A percentile compares a stretch with the other conserved stretches of the same genome.
phyloP scores from a whole-genome alignment of 257 asterid species.

The Solanum stenotomum region DNA sequence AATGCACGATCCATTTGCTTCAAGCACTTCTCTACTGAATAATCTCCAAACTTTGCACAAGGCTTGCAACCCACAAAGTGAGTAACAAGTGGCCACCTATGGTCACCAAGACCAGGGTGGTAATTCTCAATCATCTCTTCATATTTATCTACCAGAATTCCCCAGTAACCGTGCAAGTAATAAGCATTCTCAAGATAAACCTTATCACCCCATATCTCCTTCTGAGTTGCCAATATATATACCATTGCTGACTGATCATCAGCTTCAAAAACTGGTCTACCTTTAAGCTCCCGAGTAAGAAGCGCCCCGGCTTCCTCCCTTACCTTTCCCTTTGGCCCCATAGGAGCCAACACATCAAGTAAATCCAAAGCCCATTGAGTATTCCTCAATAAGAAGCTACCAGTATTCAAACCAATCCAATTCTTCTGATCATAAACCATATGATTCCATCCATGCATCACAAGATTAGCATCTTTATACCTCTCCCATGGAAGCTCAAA shows the following conservation, averaged over 20 bases:
- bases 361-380: constrained; percentile 87
- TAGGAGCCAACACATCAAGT: constrained; percentile 84
- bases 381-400: constrained; percentile 83
- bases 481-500: constrained; percentile 94
- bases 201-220: constrained; percentile 69
- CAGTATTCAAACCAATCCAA: constrained; percentile 93
- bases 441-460: constrained; percentile 89
- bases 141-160: constrained; percentile 68
- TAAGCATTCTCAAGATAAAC: constrained; percentile 71
- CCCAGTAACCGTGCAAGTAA: constrained; percentile 91
- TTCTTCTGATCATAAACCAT: constrained; percentile 64
- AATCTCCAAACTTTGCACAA: constrained; percentile 86
- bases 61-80: constrained; percentile 99
- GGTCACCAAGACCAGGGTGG: constrained; percentile 89
- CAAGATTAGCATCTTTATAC: constrained; percentile 58
- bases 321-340: constrained; percentile 85
- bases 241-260: constrained; percentile 99
- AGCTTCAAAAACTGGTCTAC: constrained; percentile 81
- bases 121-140: constrained; percentile 93
- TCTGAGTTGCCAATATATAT: constrained; percentile 66
- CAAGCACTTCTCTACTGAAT: constrained; percentile 83
- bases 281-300: constrained; percentile 57
- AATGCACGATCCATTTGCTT: constrained; percentile 92
- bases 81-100: constrained; percentile 93
- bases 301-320: constrained; percentile 80